Evolutionary conservation across 345 rosid genomes (phyloP), one percentile per base, ranked within the genome.

Genomic region (Salix koriyanagi): DNA sequence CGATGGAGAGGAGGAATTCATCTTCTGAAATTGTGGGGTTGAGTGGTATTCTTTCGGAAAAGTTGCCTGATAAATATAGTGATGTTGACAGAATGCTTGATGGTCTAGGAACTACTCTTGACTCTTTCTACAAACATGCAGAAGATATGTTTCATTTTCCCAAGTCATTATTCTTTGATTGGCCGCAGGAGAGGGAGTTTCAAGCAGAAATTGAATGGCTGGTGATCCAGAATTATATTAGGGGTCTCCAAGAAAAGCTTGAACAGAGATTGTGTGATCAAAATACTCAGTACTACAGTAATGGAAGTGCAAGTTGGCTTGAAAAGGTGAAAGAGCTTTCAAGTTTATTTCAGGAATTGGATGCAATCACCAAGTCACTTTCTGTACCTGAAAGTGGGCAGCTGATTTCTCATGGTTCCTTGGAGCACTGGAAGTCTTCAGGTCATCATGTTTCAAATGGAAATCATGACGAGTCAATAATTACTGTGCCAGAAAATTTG

Each of bases 291-390:
- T 74, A 76, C 79, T 78, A 65, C 78, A 79, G 75, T 52, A 71
- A 77, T 44, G 85, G 78, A 71, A 84, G 79, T 81, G 42, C 85
- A 67, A 75, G 70, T 25, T 83, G 84, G 77, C 72, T 72, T 52
- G 85, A 88, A 74, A 89, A 80, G 80, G 73, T 87, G 34, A 85
- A 90, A 76, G 93, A 92, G 80, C 80, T 96, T 68, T 87, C 88
- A 21, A 74, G 79, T 76, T 82, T 96, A 82, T 92, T 90, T 46
- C 86, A 87, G 77, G 97, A 96, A 82, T 76, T 96, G 68, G 94
- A 86, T 79, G 77, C 80, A 69, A 84, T 96, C 61, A 82, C 88
- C 70, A 90, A 87, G 62, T 84, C 86, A 15, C 79, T 92, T 52
- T 79, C 80, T 8, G 69, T 69, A 79, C 82, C 83, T 75, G 99